Conservation (phyloP, 2,329 filamentous ascomycete genomes). For the Fusarium napiforme region DNA sequence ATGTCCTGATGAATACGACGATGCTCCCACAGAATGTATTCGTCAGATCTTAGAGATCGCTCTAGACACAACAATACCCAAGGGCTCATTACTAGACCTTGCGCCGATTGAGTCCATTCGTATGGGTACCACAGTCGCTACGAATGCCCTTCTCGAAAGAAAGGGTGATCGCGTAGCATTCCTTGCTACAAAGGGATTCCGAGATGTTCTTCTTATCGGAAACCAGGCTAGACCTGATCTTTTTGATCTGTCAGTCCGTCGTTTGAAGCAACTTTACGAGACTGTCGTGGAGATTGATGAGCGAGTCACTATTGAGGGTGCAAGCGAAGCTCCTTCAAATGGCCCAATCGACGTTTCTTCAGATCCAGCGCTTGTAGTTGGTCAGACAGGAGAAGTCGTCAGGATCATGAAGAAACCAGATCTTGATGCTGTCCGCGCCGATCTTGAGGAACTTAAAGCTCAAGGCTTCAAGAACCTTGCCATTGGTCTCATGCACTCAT, state of each 20-base stretch:
- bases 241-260: conserved; percentile 76
- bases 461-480: conserved; percentile 63
- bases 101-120: conserved; percentile 70
- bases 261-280: conserved; percentile 76
- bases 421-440: conserved; percentile 61
- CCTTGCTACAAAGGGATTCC: conserved; percentile 77
- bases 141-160: conserved; percentile 78
- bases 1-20: conserved; percentile 76
- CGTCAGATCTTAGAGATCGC: conserved; percentile 56
- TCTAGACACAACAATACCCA: conserved; percentile 47
- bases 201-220: conserved; percentile 76
- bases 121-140: conserved; percentile 85
- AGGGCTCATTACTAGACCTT: conserved; percentile 50
- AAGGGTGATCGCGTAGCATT: conserved; percentile 79
- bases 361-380: conserved; percentile 70
- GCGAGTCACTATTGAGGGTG: conserved; percentile 78
- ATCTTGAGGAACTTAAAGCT: conserved; percentile 70
- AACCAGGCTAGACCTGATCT: conserved; percentile 79
- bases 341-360: conserved; percentile 57
- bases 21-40: conserved; percentile 80
- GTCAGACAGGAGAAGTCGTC: conserved; percentile 75
- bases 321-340: conserved; percentile 72
- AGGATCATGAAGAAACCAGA: conserved; percentile 71
- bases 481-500: conserved; percentile 79
- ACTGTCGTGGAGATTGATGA: conserved; percentile 79